Evolutionary conservation across 2,329 filamentous ascomycete species (phyloP).

Genomic region (Phialophora tarda): DNA sequence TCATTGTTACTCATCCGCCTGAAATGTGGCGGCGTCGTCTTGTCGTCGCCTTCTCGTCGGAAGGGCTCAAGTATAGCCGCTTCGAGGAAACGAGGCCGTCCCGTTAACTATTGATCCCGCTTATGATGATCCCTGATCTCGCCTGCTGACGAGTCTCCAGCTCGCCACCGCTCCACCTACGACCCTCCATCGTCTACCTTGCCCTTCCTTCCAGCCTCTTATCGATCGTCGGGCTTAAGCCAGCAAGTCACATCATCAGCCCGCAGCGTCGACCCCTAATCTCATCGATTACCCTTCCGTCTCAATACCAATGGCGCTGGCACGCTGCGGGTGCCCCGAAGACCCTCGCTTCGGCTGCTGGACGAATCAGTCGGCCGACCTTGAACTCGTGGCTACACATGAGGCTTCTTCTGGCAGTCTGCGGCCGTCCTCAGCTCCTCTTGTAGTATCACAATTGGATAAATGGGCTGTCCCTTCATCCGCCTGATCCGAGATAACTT

Average conservation of each 20-base stretch:
- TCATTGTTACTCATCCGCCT: neutral
- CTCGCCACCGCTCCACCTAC: constrained; percentile 13
- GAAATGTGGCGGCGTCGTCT: neutral
- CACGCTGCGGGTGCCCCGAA: constrained; percentile 18
- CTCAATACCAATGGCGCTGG: constrained; percentile 27
- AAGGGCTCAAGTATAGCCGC: neutral
- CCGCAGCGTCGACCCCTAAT: constrained; percentile 17
- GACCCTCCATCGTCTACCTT: constrained; percentile 10
- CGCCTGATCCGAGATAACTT: constrained; percentile 24
- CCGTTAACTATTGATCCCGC: neutral
- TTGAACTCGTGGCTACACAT: constrained; percentile 29
- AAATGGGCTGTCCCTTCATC: constrained; percentile 6
- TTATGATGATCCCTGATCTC: constrained; percentile 4
- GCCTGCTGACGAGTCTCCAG: constrained; percentile 1
- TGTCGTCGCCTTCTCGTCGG: neutral
- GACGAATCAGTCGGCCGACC: constrained; percentile 26
- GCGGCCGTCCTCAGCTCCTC: constrained; percentile 14
- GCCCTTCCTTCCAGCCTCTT: constrained; percentile 8
- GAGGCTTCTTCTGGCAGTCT: constrained; percentile 26
- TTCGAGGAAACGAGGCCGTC: neutral
- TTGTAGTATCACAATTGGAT: constrained; percentile 10
- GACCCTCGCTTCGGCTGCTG: constrained; percentile 19
- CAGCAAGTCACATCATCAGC: constrained; percentile 24
- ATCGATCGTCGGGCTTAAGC: constrained; percentile 11
- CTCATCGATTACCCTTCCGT: constrained; percentile 16